These are phyloP conservation scores for Phytophthora nicotianae DNA, from an alignment of 352 stramenopile species.

Conservation along the genomic window DNA sequence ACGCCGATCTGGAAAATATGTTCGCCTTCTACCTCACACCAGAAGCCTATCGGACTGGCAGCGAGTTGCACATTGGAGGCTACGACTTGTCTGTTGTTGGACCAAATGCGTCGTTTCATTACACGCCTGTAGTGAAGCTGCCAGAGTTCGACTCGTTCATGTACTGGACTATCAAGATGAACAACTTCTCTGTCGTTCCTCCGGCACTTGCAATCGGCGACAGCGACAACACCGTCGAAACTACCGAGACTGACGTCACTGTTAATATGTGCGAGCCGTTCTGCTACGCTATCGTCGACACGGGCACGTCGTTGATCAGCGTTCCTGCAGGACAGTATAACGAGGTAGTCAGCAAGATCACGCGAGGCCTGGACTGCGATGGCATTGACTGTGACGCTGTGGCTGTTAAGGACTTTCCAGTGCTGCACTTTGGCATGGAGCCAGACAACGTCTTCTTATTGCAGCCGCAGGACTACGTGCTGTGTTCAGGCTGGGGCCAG, in stretches of 20 bases:
- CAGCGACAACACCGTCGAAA: neutral
- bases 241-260: constrained; percentile 7
- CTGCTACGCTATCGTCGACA: constrained; percentile 91
- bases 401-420: constrained; percentile 59
- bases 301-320: constrained; percentile 87
- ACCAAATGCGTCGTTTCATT: constrained; percentile 86
- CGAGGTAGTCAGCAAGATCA: constrained; percentile 67
- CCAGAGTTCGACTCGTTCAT: constrained; percentile 79
- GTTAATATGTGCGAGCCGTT: constrained; percentile 73
- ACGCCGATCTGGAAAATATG: constrained; percentile 80
- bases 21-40: constrained; percentile 90
- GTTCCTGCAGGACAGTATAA: constrained; percentile 75
- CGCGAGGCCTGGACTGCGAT: constrained; percentile 61
- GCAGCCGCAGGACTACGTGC: constrained; percentile 79
- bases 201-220: neutral
- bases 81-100: constrained; percentile 86
- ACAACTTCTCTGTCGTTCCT: constrained; percentile 46
- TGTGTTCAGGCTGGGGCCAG: constrained; percentile 72
- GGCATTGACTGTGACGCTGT: constrained; percentile 70
- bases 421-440: constrained; percentile 79
- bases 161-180: constrained; percentile 89
- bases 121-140: constrained; percentile 85
- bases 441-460: constrained; percentile 88
- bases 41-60: constrained; percentile 68
- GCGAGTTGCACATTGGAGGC: constrained; percentile 83